phyloP scores from a whole-genome alignment of 2,329 filamentous ascomycete genomes.

The Camptophora hylomeconis region DNA sequence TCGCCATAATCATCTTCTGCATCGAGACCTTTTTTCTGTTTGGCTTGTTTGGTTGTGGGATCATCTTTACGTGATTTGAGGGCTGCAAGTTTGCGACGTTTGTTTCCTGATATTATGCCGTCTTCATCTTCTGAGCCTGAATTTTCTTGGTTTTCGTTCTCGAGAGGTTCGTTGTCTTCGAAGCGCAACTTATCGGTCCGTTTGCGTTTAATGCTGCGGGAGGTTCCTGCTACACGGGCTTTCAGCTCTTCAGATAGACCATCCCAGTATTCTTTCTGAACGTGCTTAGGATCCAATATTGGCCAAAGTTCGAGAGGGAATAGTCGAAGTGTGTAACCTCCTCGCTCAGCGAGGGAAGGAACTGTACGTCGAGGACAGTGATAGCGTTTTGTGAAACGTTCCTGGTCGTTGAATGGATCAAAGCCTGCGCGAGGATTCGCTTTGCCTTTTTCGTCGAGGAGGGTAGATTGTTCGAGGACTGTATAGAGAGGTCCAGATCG shows the following conservation, averaged over 20 bases:
- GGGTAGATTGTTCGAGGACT: slow-evolving; percentile 2
- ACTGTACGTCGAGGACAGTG: slow-evolving; percentile 2
- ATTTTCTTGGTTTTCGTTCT: background rate
- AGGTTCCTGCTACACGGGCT: background rate
- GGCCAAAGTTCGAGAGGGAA: slow-evolving; percentile 4
- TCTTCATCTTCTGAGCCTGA: slow-evolving; percentile 2
- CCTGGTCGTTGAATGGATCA: slow-evolving; percentile 4
- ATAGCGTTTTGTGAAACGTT: slow-evolving; percentile 2
- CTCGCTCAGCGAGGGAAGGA: background rate
- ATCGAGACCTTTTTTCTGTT: slow-evolving; percentile 2
- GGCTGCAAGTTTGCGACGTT: too few species aligned
- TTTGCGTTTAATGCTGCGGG: background rate
- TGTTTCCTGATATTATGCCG: background rate
- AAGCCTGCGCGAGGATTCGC: slow-evolving; percentile 2
- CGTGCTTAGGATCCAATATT: slow-evolving; percentile 2
- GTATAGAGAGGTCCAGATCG: slow-evolving; percentile 3
- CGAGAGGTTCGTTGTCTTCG: slow-evolving; percentile 3
- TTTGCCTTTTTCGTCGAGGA: slow-evolving; percentile 2
- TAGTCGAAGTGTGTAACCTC: slow-evolving; percentile 3
- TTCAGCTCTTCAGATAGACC: too few species aligned
- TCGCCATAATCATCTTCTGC: slow-evolving; percentile 4
- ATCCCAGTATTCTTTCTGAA: slow-evolving; percentile 1
- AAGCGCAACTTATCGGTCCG: background rate
- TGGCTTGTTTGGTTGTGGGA: background rate
- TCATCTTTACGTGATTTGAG: slow-evolving; percentile 1